Conservation (phyloP, 2,329 filamentous ascomycete genomes). For the Massarina eburnea region DNA sequence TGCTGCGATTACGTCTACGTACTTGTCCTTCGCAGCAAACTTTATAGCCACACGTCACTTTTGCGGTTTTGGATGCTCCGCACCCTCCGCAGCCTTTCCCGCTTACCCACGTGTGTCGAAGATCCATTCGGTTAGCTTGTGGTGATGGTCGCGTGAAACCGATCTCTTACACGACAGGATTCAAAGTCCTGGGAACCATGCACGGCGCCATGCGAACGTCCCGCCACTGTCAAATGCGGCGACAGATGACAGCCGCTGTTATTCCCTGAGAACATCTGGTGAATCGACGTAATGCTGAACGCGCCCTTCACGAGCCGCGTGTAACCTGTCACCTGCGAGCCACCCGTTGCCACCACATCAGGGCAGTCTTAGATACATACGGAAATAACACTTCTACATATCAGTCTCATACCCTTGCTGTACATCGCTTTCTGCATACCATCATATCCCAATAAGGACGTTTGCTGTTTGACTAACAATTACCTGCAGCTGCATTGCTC, state of each 20-base stretch:
- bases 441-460: background rate
- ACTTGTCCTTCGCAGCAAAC: too few species aligned
- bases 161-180: conserved; percentile 13
- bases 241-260: background rate
- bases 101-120: too few species aligned
- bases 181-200: conserved; percentile 7
- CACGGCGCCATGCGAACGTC: background rate
- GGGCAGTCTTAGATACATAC: background rate
- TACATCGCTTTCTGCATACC: background rate
- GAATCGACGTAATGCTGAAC: too few species aligned
- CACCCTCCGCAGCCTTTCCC: too few species aligned
- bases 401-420: background rate
- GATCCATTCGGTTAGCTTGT: too few species aligned
- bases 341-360: too few species aligned
- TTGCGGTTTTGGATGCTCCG: too few species aligned
- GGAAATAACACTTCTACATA: background rate
- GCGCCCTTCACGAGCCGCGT: too few species aligned
- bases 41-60: too few species aligned
- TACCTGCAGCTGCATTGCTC: conserved; percentile 7
- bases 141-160: conserved; percentile 13
- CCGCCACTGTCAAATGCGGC: conserved; percentile 1
- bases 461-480: conserved; percentile 11
- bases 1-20: too few species aligned
- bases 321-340: too few species aligned
- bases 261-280: background rate